Percentiles rank a stretch among this genome's conserved stretches.
Conservation (phyloP, 1,284 basidiomycete genomes). For the Boletus semigastroideus region DNA sequence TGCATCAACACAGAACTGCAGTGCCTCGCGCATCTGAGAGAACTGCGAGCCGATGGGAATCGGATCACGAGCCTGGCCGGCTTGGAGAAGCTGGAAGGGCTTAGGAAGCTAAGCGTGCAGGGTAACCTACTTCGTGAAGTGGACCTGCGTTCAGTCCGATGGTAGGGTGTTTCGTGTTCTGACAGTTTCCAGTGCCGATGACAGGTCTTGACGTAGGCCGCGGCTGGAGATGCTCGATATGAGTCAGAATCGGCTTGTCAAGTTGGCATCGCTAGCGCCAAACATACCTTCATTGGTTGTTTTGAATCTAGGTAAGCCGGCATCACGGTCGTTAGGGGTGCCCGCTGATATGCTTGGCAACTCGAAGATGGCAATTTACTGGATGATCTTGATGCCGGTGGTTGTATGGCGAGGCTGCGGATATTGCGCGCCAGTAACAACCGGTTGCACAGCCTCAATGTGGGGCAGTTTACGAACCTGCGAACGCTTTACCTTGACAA, state of each 20-base stretch:
- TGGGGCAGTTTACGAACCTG: conserved; percentile 67
- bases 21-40: conserved; percentile 82
- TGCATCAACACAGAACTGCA: conserved; percentile 60
- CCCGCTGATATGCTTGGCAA: conserved; percentile 17
- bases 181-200: conserved; percentile 8
- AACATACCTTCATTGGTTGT: conserved; percentile 60
- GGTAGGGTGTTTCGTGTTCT: conserved; percentile 49
- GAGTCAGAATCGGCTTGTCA: conserved; percentile 72
- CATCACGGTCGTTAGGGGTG: conserved; percentile 10
- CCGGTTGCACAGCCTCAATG: conserved; percentile 67
- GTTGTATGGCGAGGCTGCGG: conserved; percentile 67
- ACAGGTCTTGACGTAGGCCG: conserved; percentile 49
- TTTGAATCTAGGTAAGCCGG: conserved; percentile 76
- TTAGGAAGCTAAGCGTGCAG: conserved; percentile 82
- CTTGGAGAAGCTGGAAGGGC: conserved; percentile 73
- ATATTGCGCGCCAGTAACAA: conserved; percentile 88
- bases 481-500: conserved; percentile 93
- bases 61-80: conserved; percentile 77
- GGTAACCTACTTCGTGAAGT: conserved; percentile 71
- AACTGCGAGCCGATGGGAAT: conserved; percentile 88
- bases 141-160: conserved; percentile 64
- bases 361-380: conserved; percentile 73
- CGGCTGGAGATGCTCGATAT: conserved; percentile 83
- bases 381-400: conserved; percentile 48
- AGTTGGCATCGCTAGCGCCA: conserved; percentile 59